Percentiles rank a stretch among this genome's conserved stretches.
Conservation (phyloP, 805 yeast species). For the Monosporozyma aerobia region DNA sequence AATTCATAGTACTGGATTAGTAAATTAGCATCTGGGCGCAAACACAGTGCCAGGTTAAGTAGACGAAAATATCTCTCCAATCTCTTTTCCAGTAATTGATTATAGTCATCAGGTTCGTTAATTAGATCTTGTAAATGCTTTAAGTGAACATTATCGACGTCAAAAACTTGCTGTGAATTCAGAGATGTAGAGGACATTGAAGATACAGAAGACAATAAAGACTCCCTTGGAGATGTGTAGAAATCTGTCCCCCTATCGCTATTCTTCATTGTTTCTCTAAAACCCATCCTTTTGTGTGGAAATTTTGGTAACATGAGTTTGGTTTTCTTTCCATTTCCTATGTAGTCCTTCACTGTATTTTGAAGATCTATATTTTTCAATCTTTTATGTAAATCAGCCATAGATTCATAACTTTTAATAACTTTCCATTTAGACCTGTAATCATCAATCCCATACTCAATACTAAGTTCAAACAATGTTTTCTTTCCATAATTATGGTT, state of each 20-base stretch:
- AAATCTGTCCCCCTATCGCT: slow-evolving; percentile 1
- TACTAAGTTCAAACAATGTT: slow-evolving; percentile 45
- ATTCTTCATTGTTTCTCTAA: background rate
- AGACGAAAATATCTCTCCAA: slow-evolving; percentile 62
- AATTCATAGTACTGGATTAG: slow-evolving; percentile 82
- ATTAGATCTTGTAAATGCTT: slow-evolving; percentile 25
- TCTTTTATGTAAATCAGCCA: slow-evolving; percentile 60
- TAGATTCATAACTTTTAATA: slow-evolving; percentile 60
- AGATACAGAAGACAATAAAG: background rate
- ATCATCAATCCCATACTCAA: slow-evolving; percentile 86
- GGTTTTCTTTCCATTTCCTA: slow-evolving; percentile 16
- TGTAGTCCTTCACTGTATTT: slow-evolving; percentile 25
- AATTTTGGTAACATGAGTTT: slow-evolving; percentile 24
- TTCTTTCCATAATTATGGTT: slow-evolving; percentile 26
- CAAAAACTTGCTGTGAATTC: slow-evolving; percentile 5
- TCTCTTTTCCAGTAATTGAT: slow-evolving; percentile 24
- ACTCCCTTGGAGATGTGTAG: background rate
- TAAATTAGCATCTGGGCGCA: slow-evolving; percentile 74
- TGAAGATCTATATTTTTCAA: slow-evolving; percentile 44
- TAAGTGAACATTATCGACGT: slow-evolving; percentile 15
- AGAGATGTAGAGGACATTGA: slow-evolving; percentile 2
- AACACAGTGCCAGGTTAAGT: slow-evolving; percentile 47
- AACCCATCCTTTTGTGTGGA: slow-evolving; percentile 11
- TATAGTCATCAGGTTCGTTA: slow-evolving; percentile 19
- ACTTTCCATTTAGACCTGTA: slow-evolving; percentile 74